Base-by-base conservation (phyloP, 208 protist genomes). In the Crithidia fasciculata region DNA sequence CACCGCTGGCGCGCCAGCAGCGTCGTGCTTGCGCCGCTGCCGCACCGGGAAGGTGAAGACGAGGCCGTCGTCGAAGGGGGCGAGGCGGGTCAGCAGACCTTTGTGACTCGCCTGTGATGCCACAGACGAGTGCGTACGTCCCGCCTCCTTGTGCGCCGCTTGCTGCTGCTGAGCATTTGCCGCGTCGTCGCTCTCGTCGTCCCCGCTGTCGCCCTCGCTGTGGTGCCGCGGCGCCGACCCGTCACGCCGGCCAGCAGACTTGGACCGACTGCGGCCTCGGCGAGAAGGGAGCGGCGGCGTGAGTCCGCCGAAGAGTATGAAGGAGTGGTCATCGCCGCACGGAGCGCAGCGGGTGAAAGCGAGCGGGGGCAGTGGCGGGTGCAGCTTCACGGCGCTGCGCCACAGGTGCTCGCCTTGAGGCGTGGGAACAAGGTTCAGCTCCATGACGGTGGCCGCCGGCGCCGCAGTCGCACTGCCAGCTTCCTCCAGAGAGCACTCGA, bases 281-380 rank as follows among this genome's bases (percentile, higher is more conserved):
- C 28, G 28, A 28, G 28, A 28, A 28, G 28, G 28, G 28, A 61
- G 72, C 54, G 56, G 62, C 53, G 69, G 55, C 2, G 85, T 90
- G 58, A 92, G 82, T 4, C 92, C 92, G 50, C 92, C 92, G 61
- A 89, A 92, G 6, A 95, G 15, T 47, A 96, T n/a, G 61, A 93
- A 75, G 6, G 92, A 96, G 41, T 76, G 71, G 16, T 86, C 88
- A 69, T 96, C 92, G 37, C 82, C 92, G 67, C 92, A 96, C 16
- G 85, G 70, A 16, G 84, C 87, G 18, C 67, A 81, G 18, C 78
- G 78, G 7, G 78, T 52, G 69, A 93, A 94, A 3, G 83, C 88
- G 18, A 96, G 65, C 7, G 87, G 86, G 37, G 89, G 92, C 36
- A 96, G 54, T 16, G 75, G 61, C 2, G 85, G 75, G 0, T 57